A percentile compares a stretch with the other conserved stretches of the same genome.
Conservation (phyloP, 805 yeast genomes). For the Metschnikowia colocasiae region DNA sequence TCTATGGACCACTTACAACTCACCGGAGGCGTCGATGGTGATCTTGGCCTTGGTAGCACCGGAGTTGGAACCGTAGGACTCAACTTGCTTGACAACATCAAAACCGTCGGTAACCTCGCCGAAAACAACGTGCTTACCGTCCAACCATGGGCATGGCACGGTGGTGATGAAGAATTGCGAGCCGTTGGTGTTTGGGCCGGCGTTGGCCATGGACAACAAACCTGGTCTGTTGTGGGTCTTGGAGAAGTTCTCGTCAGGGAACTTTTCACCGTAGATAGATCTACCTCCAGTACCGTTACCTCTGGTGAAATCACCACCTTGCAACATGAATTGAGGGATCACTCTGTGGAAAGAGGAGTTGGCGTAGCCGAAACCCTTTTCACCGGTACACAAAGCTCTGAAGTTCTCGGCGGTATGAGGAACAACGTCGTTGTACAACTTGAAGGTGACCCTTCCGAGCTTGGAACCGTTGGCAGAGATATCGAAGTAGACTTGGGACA, state of each 20-base stretch:
- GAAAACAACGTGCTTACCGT: slow-evolving; percentile 92
- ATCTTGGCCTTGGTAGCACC: slow-evolving; percentile 67
- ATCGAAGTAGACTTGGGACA: slow-evolving; percentile 79
- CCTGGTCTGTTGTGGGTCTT: slow-evolving; percentile 81
- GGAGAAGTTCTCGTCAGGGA: slow-evolving; percentile 86
- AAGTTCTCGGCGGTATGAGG: slow-evolving; percentile 97
- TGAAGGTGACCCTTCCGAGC: slow-evolving; percentile 80
- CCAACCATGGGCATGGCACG: slow-evolving; percentile 82
- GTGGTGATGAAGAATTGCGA: slow-evolving; percentile 97
- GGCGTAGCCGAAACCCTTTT: slow-evolving; percentile 89
- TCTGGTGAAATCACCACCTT: slow-evolving; percentile 72
- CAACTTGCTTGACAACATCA: slow-evolving; percentile 83
- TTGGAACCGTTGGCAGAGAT: slow-evolving; percentile 67
- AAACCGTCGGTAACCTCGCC: slow-evolving; percentile 87
- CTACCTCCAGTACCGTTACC: slow-evolving; percentile 94
- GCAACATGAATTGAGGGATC: slow-evolving; percentile 94
- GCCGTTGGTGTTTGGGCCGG: slow-evolving; percentile 98
- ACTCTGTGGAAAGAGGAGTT: slow-evolving; percentile 93
- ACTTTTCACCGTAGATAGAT: slow-evolving; percentile 77
- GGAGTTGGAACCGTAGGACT: slow-evolving; percentile 61
- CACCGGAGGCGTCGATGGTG: slow-evolving; percentile 62
- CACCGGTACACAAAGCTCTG: slow-evolving; percentile 92
- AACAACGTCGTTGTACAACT: slow-evolving; percentile 83
- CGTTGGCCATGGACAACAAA: slow-evolving; percentile 94
- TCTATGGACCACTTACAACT: slow-evolving; percentile 35